Conservation (phyloP, 345 rosid species). For the Aquilaria yunnanensis region DNA sequence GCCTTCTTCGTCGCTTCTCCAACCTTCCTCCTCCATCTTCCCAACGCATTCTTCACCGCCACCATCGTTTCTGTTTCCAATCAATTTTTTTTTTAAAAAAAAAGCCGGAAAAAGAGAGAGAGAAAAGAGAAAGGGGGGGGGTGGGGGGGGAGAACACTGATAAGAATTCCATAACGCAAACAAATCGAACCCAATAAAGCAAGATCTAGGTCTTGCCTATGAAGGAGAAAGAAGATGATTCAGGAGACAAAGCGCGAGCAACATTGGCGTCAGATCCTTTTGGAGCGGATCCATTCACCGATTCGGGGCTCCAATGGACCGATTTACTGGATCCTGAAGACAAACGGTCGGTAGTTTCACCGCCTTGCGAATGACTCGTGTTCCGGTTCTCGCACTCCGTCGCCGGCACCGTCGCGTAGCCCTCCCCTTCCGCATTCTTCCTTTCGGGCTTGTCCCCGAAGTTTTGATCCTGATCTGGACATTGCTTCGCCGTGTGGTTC, state of each 20-base stretch:
- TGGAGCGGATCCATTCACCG: slow-evolving; percentile 32
- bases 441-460: too few species aligned
- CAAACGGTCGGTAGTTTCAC: slow-evolving; percentile 20
- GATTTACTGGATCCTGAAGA: slow-evolving; percentile 43
- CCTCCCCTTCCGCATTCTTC: slow-evolving; percentile 18
- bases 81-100: too few species aligned
- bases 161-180: neutral
- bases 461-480: too few species aligned
- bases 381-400: slow-evolving; percentile 21
- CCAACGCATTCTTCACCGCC: slow-evolving; percentile 30
- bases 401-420: slow-evolving; percentile 17
- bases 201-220: slow-evolving; percentile 35
- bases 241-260: slow-evolving; percentile 29
- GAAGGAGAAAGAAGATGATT: slow-evolving; percentile 32
- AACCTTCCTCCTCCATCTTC: slow-evolving; percentile 37
- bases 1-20: slow-evolving; percentile 38
- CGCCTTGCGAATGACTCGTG: slow-evolving; percentile 19
- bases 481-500: too few species aligned
- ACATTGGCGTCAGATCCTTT: slow-evolving; percentile 49
- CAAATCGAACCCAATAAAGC: neutral
- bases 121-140: too few species aligned
- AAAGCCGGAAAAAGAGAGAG: neutral
- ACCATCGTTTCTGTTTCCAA: slow-evolving; percentile 9
- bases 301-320: slow-evolving; percentile 70
- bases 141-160: neutral